phyloP scores from a whole-genome alignment of 306 rosid species.

The Sicyos edulis region DNA sequence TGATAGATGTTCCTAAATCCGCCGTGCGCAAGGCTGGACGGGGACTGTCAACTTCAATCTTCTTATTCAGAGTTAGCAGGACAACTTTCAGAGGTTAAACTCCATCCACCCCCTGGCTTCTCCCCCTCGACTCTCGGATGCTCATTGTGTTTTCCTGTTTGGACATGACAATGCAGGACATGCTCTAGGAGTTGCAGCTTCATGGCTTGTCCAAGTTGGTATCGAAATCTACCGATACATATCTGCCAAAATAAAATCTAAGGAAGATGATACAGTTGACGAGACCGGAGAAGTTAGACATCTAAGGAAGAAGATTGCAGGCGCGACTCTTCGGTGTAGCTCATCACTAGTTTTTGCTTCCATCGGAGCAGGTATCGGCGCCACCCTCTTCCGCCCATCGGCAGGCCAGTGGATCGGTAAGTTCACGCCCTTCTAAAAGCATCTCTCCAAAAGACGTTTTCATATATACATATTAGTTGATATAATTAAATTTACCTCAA shows the following conservation, averaged over 20 bases:
- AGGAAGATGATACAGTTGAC: slow-evolving; percentile 33
- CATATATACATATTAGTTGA: too few relatives aligned
- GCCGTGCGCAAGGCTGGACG: slow-evolving; percentile 72
- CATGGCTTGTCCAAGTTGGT: slow-evolving; percentile 78
- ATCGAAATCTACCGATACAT: slow-evolving; percentile 45
- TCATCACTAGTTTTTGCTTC: slow-evolving; percentile 73
- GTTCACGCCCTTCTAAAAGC: slow-evolving; percentile 16
- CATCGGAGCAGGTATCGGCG: slow-evolving; percentile 76
- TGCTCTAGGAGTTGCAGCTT: slow-evolving; percentile 65
- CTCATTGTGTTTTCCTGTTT: slow-evolving; percentile 22
- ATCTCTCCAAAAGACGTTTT: not conserved
- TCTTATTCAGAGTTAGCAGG: slow-evolving; percentile 53
- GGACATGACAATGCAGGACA: slow-evolving; percentile 39
- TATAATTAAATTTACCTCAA: too few relatives aligned
- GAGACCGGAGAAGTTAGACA: slow-evolving; percentile 29
- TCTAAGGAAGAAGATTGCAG: slow-evolving; percentile 40
- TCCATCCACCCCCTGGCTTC: not conserved
- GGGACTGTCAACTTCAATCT: slow-evolving; percentile 45
- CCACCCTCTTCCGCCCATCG: slow-evolving; percentile 57
- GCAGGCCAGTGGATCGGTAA: slow-evolving; percentile 80
- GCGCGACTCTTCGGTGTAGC: slow-evolving; percentile 47
- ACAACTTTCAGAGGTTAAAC: slow-evolving; percentile 68
- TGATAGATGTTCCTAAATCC: slow-evolving; percentile 60
- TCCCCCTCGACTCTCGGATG: not conserved
- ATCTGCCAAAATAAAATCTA: slow-evolving; percentile 21